phyloP scores from a whole-genome alignment of 2,329 filamentous ascomycete species.

The Atkinsonella hypoxylon region DNA sequence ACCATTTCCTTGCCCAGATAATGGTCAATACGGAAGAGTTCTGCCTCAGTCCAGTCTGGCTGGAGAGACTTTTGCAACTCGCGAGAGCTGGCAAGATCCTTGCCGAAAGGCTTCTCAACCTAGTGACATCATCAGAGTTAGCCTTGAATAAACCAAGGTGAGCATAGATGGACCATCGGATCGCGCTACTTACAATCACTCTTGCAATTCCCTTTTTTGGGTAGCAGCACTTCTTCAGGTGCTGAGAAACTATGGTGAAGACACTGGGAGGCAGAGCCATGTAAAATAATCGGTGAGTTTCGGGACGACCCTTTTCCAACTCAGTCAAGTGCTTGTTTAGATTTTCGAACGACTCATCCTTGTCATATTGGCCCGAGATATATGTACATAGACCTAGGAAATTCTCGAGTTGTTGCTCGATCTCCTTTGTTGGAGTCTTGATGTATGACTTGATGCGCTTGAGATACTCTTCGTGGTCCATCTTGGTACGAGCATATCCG shows the following conservation, averaged over 20 bases:
- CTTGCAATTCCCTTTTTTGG: constrained; percentile 80
- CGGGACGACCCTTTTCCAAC: constrained; percentile 68
- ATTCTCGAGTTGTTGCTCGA: constrained; percentile 86
- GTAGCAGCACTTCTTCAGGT: constrained; percentile 96
- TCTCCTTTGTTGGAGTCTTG: constrained; percentile 95
- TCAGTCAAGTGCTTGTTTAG: constrained; percentile 78
- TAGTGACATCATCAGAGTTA: constrained; percentile 25
- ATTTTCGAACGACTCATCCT: constrained; percentile 83
- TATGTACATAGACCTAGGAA: constrained; percentile 87
- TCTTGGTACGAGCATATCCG: constrained; percentile 98
- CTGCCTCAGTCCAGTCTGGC: constrained; percentile 97
- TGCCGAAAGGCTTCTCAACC: constrained; percentile 99
- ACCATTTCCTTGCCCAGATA: constrained; percentile 99
- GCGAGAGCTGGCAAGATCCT: constrained; percentile 87
- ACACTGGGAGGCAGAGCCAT: constrained; percentile 97
- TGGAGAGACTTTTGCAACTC: constrained; percentile 90
- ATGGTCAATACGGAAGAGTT: constrained; percentile 98
- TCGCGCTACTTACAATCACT: constrained; percentile 61
- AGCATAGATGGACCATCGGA: constrained; percentile 5
- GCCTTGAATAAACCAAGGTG: neutral
- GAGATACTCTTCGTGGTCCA: constrained; percentile 94
- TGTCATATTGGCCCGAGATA: constrained; percentile 93
- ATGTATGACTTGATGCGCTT: constrained; percentile 95
- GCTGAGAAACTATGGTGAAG: constrained; percentile 94
- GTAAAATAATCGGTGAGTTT: constrained; percentile 93